phyloP scores from a whole-genome alignment of 495 filamentous ascomycete genomes.

The Letharia columbiana region DNA sequence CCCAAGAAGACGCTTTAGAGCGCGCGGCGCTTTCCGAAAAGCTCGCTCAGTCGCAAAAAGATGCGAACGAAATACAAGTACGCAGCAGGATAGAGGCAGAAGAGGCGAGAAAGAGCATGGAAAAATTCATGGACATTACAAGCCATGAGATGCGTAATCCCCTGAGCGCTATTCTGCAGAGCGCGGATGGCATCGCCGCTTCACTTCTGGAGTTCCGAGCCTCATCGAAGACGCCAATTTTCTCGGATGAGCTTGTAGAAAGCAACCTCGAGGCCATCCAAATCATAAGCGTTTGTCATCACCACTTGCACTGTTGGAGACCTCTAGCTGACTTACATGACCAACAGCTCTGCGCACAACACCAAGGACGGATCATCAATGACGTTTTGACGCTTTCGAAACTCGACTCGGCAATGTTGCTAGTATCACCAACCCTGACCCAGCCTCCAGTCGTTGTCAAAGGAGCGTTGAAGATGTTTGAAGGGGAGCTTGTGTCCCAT shows the following conservation, averaged over 20 bases:
- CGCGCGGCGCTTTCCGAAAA: neutral
- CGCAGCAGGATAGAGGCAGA: conserved; percentile 48
- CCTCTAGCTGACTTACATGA: neutral
- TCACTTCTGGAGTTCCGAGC: conserved; percentile 39
- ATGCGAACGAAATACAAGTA: neutral
- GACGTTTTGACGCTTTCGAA: conserved; percentile 72
- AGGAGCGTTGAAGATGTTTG: conserved; percentile 60
- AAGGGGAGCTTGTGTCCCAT: conserved; percentile 56
- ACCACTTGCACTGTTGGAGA: neutral
- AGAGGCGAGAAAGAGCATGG: conserved; percentile 55
- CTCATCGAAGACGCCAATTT: neutral
- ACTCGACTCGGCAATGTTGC: conserved; percentile 62
- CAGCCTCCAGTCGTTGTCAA: conserved; percentile 60
- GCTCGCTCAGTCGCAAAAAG: neutral
- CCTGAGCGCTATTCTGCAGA: conserved; percentile 69
- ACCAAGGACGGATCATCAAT: conserved; percentile 72
- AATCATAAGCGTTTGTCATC: neutral
- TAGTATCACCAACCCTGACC: conserved; percentile 56
- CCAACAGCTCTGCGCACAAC: conserved; percentile 50
- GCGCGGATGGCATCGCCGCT: conserved; percentile 62
- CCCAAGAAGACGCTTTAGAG: conserved; percentile 37
- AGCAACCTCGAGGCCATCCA: neutral
- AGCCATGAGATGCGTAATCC: conserved; percentile 83
- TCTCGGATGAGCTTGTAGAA: neutral
- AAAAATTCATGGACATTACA: conserved; percentile 83